These are phyloP conservation scores for Phytophthora ramorum DNA, from an alignment of 352 stramenopile genomes.

Conservation along the genomic window DNA sequence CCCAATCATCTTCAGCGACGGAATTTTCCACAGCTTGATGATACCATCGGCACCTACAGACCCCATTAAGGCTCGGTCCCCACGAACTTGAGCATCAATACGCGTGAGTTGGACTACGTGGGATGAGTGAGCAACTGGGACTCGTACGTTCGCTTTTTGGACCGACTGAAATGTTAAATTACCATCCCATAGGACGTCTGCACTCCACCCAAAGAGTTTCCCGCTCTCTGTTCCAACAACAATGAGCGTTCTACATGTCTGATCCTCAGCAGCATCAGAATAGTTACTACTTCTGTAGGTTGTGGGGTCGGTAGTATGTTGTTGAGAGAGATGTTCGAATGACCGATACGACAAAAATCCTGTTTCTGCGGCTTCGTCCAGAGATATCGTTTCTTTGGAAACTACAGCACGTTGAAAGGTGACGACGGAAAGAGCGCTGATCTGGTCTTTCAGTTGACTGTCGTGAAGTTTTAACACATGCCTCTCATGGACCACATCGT, in stretches of 20 bases:
- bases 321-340: constrained; percentile 5
- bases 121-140: constrained; percentile 46
- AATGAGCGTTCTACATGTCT: constrained; percentile 20
- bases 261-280: background rate
- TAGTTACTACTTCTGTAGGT: background rate
- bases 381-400: background rate
- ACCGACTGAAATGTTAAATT: constrained; percentile 18
- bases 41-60: constrained; percentile 66
- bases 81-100: constrained; percentile 11
- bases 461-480: constrained; percentile 57
- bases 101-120: constrained; percentile 54
- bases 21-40: constrained; percentile 65
- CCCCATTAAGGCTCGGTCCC: constrained; percentile 21
- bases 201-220: constrained; percentile 49
- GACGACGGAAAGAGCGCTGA: constrained; percentile 43
- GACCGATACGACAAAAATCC: constrained; percentile 16
- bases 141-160: constrained; percentile 30
- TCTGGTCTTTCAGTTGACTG: constrained; percentile 42
- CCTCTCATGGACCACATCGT: constrained; percentile 20
- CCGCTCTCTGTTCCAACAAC: constrained; percentile 48
- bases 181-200: background rate
- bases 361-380: constrained; percentile 3
- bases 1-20: constrained; percentile 40
- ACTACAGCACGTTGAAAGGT: constrained; percentile 7
- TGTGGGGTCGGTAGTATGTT: background rate